Evolutionary conservation across 768 basidiomycete genomes (phyloP), one percentile per base, ranked within the genome.

Genomic region (Kwoniella heveanensis): DNA sequence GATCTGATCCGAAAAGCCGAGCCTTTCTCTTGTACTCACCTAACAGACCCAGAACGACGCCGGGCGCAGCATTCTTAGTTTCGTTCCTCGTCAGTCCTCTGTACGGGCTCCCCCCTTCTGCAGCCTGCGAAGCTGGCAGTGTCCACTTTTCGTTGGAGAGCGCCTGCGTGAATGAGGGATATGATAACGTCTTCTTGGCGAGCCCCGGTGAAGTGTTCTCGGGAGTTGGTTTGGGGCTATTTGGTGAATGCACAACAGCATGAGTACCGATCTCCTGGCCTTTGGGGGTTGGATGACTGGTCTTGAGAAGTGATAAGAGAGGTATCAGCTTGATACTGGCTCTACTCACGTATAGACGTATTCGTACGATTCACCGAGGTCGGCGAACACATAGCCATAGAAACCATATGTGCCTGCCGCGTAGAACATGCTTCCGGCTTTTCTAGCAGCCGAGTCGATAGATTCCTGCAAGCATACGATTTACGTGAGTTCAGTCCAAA

Each of bases 341-440:
- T 19, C 3, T 19, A 74, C 93, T 81, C 81, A 94, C 95, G 88
- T 86, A 50, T 87, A 82, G 66, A 96, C 86, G 78, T 89, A 92
- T 65, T 92, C 88, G 73, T 96, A 95, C 5, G 48, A 37, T 59
- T 86, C 84, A 60, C 93, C 83, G 59, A 99, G 84, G 78, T 98
- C 94, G 66, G 91, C 92, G 76, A 97, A 96, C 73, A 96, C 91
- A 80, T 92, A 99, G 17, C 95, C 95, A 50, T 88, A 82, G 63
- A 94, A 83, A 22, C 95, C 95, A 77, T 92, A 94, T 17, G 90
- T 88, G 12, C 91, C 91, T 0, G 93, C 93, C n/a, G 88, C 87
- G 72, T 96, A 97, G 77, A 98, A 88, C 6, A 90, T 88, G 66
- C 88, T 92, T 47, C 83, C 82, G 53, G 85, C 82, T 60, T 85